These are phyloP conservation scores for Calonectria henricotiae DNA, from an alignment of 2,329 filamentous ascomycete species.

Conservation along the genomic window DNA sequence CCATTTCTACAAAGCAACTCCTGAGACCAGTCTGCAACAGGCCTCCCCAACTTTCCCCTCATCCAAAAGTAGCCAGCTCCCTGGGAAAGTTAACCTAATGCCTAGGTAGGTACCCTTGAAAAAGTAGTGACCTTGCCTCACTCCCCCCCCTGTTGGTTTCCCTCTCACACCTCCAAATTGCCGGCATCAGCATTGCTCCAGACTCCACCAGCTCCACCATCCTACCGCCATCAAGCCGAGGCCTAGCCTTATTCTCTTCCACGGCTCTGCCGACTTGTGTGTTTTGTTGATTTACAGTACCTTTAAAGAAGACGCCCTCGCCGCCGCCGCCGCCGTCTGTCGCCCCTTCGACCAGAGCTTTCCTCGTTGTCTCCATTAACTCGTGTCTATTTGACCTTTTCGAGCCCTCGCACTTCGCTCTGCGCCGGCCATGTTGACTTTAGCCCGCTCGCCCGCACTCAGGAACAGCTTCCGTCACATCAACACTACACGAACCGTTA, in stretches of 20 bases:
- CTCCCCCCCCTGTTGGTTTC: conserved; percentile 1
- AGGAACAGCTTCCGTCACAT: conserved; percentile 57
- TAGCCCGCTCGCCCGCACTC: conserved; percentile 55
- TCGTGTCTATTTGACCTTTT: conserved; percentile 30
- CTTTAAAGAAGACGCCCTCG: conserved; percentile 25
- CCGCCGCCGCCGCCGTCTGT: conserved; percentile 15
- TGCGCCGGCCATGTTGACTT: conserved; percentile 57
- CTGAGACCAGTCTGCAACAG: background rate
- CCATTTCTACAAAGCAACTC: background rate
- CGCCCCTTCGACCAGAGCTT: conserved; percentile 28
- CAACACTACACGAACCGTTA: conserved; percentile 51
- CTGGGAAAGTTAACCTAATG: background rate
- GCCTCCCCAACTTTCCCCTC: conserved; percentile 20
- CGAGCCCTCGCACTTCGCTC: conserved; percentile 18
- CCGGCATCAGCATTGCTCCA: conserved; percentile 21
- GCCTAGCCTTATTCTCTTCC: conserved; percentile 25
- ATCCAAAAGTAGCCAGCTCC: conserved; percentile 17
- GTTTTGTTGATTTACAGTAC: background rate
- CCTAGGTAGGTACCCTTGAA: conserved; percentile 21
- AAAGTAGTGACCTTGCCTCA: conserved; percentile 9
- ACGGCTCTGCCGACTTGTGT: conserved; percentile 1
- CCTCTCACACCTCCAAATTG: conserved; percentile 11
- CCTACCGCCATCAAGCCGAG: conserved; percentile 37
- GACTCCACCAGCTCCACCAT: conserved; percentile 36
- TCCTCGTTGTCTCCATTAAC: conserved; percentile 27